These are phyloP conservation scores for Closterium sp. DNA, from an alignment of 139 green algal genomes.

Conservation along the genomic window DNA sequence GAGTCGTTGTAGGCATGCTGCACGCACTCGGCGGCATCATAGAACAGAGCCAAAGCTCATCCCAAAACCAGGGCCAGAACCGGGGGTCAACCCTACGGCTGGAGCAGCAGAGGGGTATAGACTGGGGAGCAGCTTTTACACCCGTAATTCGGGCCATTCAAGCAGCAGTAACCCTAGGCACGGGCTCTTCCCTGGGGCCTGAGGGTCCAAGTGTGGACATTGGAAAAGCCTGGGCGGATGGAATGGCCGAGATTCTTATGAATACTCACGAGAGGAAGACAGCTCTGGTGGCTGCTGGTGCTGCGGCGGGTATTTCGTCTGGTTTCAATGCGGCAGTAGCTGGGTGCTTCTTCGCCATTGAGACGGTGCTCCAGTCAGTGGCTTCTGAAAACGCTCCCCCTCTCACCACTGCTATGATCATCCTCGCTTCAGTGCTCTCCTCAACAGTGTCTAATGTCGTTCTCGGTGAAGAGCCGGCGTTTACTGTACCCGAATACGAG, in stretches of 20 bases:
- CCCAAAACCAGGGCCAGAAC: no score
- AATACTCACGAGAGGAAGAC: constrained; percentile 57
- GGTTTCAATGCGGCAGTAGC: constrained; percentile 90
- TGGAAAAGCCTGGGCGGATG: constrained; percentile 64
- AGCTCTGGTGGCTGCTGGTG: constrained; percentile 79
- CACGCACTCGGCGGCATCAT: constrained; percentile 48
- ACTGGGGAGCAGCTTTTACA: constrained; percentile 30
- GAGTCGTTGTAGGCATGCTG: constrained; percentile 49
- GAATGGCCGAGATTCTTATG: constrained; percentile 43
- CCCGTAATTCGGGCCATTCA: constrained; percentile 54
- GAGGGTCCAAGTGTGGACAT: constrained; percentile 92
- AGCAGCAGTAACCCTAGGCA: constrained; percentile 75
- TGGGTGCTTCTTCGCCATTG: constrained; percentile 90
- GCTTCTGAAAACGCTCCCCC: constrained; percentile 26
- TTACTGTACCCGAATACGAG: constrained; percentile 68
- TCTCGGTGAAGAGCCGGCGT: constrained; percentile 67
- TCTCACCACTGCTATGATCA: constrained; percentile 48
- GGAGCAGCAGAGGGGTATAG: constrained; percentile 5
- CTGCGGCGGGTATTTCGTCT: constrained; percentile 73
- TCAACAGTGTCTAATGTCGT: constrained; percentile 65
- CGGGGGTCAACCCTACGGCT: not conserved
- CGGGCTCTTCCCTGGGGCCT: constrained; percentile 81
- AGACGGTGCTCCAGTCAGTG: constrained; percentile 63
- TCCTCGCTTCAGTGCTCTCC: constrained; percentile 47
- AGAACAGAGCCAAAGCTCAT: constrained; percentile 29